Evolutionary conservation across 805 yeast genomes (phyloP), one percentile per base, ranked within the genome.

Genomic region (Debaryomyces prosopidis): DNA sequence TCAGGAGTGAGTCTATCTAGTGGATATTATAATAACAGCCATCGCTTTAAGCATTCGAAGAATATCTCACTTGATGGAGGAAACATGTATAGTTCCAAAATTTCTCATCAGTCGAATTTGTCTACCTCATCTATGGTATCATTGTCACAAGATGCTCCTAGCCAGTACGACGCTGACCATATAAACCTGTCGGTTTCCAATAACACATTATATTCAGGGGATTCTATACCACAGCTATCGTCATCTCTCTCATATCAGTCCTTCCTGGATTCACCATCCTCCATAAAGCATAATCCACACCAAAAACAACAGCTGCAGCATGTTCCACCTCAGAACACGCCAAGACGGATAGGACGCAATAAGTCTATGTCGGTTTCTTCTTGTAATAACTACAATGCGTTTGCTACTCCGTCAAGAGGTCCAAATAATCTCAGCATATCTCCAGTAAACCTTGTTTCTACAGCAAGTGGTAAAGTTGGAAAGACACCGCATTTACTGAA

Each of bases 201-300:
- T 34, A 57, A 52, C 38, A 63, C 68, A n/a, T 53, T 64, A 12
- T 62, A 59, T 39, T 65, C 68, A 40, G 43, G 56, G 36, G 76
- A 71, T 39, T 62, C 68, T 27, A 57, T 69, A 32, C 75, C 73
- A 10, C 72, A 58, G 36, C 57, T 68, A 34, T 58, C 66, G 38
- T 62, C 66, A 46, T 69, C 71, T 43, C 58, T 57, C 19, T 64
- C 69, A 33, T 66, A 65, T 52, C 72, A 65, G 39, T 65, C 68
- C 44, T 55, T 66, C 14, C 49, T 59, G 44, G 72, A 65, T 45
- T 58, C 65, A 19, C 69, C 73, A 4, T 52, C 56, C 40, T 59
- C 67, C n/a, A 44, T 50, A 18, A 58, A 51, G 17, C 54, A 46
- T 19, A 49, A 46, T 17, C 44, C 42, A 28, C 42, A 30, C 6